Evolutionary conservation across 306 rosid species (phyloP).

Genomic region (Erythrophleum fordii): DNA sequence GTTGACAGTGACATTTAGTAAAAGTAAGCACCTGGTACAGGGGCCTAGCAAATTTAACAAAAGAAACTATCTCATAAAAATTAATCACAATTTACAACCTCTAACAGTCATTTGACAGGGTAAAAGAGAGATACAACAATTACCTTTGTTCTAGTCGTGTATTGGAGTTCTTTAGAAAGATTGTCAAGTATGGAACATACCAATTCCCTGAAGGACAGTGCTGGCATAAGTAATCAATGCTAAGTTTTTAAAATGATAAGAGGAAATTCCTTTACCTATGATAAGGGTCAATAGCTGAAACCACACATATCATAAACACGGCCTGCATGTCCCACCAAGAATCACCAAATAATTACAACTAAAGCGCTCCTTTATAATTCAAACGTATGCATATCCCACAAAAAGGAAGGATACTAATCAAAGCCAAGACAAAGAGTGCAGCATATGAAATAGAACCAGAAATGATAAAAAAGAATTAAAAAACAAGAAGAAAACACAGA

Average conservation of each 20-base stretch:
- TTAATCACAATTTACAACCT: conserved; percentile 31
- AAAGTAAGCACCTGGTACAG: not conserved
- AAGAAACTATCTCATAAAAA: not conserved
- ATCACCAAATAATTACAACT: conserved; percentile 29
- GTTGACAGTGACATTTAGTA: not conserved
- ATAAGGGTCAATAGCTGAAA: conserved; percentile 83
- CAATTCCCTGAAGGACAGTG: conserved; percentile 64
- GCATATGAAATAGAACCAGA: conserved; percentile 8
- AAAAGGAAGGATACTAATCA: not conserved
- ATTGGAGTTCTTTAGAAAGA: conserved; percentile 75
- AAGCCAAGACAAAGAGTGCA: not conserved
- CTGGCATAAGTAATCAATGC: conserved; percentile 32
- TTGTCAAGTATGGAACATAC: conserved; percentile 64
- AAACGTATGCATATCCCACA: conserved; percentile 14
- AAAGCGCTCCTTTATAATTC: conserved; percentile 1
- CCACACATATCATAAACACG: conserved; percentile 86
- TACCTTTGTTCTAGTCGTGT: conserved; percentile 77
- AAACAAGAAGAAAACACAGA: not conserved
- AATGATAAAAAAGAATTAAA: not conserved
- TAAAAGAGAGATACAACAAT: conserved; percentile 17
- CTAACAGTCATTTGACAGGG: not conserved
- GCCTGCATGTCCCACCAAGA: conserved; percentile 61
- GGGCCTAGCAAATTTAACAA: not conserved
- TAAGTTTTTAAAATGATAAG: conserved; percentile 12
- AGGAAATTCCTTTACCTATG: conserved; percentile 64